Evolutionary conservation across 805 yeast genomes (phyloP).

Genomic region (Hanseniaspora singularis): DNA sequence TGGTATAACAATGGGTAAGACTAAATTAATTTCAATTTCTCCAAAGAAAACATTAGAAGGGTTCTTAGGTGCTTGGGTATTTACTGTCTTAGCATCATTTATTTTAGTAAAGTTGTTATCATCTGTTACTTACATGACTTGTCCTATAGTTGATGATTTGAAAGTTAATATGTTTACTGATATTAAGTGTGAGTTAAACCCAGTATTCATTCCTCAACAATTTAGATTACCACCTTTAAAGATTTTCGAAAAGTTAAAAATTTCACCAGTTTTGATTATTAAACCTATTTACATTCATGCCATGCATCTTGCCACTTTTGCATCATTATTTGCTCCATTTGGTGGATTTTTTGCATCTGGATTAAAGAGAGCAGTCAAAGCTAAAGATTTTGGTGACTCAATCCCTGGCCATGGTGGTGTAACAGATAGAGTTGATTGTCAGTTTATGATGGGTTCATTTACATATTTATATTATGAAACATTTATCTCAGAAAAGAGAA

Average conservation of each 20-base stretch:
- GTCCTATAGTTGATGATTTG: constrained; percentile 62
- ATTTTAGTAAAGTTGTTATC: constrained; percentile 52
- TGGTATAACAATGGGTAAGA: constrained; percentile 90
- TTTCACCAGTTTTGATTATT: constrained; percentile 40
- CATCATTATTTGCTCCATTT: constrained; percentile 93
- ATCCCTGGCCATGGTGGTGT: constrained; percentile 99
- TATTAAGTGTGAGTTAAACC: constrained; percentile 69
- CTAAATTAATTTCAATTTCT: constrained; percentile 83
- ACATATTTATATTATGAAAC: constrained; percentile 86
- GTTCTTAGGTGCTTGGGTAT: constrained; percentile 93
- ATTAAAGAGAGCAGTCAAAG: constrained; percentile 89
- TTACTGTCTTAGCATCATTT: constrained; percentile 68
- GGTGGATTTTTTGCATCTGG: constrained; percentile 98
- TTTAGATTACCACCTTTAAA: constrained; percentile 58
- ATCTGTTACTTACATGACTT: constrained; percentile 62
- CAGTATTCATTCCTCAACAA: constrained; percentile 74
- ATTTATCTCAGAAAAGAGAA: constrained; percentile 61
- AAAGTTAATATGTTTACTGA: constrained; percentile 49
- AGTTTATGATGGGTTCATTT: constrained; percentile 94
- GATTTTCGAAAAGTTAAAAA: constrained; percentile 38
- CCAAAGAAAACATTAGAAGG: constrained; percentile 98
- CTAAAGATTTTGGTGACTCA: constrained; percentile 95
- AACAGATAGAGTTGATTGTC: constrained; percentile 95
- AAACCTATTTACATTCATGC: constrained; percentile 90
- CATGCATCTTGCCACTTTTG: constrained; percentile 77